Conservation (phyloP, 75 land plant species). For the Picea sitchensis region DNA sequence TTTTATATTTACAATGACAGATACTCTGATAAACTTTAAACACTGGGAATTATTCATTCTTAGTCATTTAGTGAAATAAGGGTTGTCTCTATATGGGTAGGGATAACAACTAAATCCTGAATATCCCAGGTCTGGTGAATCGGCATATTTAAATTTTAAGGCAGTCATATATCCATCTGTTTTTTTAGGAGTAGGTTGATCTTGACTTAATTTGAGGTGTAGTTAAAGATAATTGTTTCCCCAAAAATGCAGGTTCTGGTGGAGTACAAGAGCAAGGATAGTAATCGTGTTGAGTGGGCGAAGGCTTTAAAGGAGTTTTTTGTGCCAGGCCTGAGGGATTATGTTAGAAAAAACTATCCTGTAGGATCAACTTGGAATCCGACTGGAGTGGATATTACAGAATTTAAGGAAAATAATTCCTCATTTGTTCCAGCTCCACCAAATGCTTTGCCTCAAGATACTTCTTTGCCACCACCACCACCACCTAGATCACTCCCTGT, state of each 20-base stretch:
- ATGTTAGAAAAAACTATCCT: conserved; percentile 32
- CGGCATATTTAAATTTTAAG: not conserved
- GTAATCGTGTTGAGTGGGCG: conserved; percentile 40
- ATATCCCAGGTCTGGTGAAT: not conserved
- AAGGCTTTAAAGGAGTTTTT: conserved; percentile 41
- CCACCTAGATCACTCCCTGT: conserved; percentile 22
- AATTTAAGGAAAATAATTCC: not conserved
- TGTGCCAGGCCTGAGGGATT: conserved; percentile 40
- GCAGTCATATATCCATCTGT: not conserved
- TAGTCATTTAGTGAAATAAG: too few species aligned
- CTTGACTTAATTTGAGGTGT: not conserved
- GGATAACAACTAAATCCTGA: not conserved
- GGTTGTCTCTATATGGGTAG: too few species aligned
- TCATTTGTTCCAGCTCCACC: conserved; percentile 9
- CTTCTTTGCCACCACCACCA: conserved; percentile 23
- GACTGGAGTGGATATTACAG: conserved; percentile 21
- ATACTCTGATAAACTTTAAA: too few species aligned
- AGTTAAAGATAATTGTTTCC: not conserved
- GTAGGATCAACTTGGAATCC: conserved; percentile 46
- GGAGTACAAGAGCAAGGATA: conserved; percentile 36
- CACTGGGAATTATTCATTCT: too few species aligned
- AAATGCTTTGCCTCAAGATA: not conserved
- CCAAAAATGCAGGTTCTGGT: conserved; percentile 28
- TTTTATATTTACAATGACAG: too few species aligned
- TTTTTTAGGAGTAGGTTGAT: not conserved